Base-by-base conservation (phyloP, 768 basidiomycete genomes). In the Auriscalpium orientale region DNA sequence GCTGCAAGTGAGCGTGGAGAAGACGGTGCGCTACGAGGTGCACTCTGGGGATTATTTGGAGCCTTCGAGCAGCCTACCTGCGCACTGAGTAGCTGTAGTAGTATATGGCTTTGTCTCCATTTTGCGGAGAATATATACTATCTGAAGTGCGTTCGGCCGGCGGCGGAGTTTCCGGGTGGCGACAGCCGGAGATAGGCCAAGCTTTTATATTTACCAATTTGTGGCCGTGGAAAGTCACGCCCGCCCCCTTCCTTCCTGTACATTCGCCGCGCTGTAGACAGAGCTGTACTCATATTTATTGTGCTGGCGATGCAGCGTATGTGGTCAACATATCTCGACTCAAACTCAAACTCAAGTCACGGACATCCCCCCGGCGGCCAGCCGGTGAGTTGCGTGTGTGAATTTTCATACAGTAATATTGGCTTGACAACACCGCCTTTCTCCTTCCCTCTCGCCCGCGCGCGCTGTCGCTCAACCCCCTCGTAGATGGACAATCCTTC, bases 321-420 rank as follows among this genome's bases (percentile, higher is more conserved):
- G 52, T 81, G 80, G 79, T 79, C 78, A 33, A 75, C 74, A 10
- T 82, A 81, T 63, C 74, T 80, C 16, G 74, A 74, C 62, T 55
- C 61, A 35, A 28, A 28, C 28, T 55, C 55, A 43, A 62, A 47
- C 50, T 51, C 64, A 55, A 54, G 54, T 5, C 56, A 59, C 51
- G 47, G 49, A 4, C 50, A 51, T 10, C 12, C 16, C 18, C 21
- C 56, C 43, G 53, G 53, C 53, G 53, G 40, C 51, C 59, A 33
- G 21, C 18, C 40, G 40, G 40, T 43, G 40, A 43, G 40, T 43
- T 15, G 18, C 15, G 28, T 28, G 28, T 28, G 18, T 43, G 40
- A 43, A 43, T 18, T 43, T 43, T 43, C 40, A 43, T 18, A 43
- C 8, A 40, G 10, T 40, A 40, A 16, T 8, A 18, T 15, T 43